Percentiles rank a stretch among this genome's conserved stretches.
These are phyloP conservation scores for Plasmodiophora brassicae DNA, from an alignment of 208 protist species.

Conservation along the genomic window DNA sequence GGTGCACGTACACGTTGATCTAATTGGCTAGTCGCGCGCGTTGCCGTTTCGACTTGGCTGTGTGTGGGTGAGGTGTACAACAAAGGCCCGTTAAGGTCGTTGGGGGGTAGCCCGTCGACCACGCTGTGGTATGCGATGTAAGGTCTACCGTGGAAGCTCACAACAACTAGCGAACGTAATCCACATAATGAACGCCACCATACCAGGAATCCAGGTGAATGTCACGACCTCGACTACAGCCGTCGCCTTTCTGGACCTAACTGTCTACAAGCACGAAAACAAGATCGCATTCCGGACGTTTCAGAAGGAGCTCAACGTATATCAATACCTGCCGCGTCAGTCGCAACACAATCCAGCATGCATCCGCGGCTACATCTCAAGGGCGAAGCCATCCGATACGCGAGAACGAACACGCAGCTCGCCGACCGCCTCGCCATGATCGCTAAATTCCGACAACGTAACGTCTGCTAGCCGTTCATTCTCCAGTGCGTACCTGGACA, in stretches of 20 bases:
- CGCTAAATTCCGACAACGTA: neutral
- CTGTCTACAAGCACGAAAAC: neutral
- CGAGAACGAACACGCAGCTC: neutral
- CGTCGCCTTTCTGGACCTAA: neutral
- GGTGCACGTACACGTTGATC: too few relatives aligned
- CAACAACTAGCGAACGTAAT: too few relatives aligned
- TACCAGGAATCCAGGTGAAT: too few relatives aligned
- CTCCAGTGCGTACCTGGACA: neutral
- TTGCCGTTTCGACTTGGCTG: too few relatives aligned
- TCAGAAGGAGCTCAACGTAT: neutral
- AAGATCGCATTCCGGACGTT: neutral
- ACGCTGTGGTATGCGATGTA: too few relatives aligned
- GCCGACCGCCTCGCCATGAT: neutral
- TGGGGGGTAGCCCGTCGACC: too few relatives aligned
- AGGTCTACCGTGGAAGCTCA: too few relatives aligned
- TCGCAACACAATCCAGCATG: neutral
- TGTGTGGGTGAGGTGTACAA: too few relatives aligned
- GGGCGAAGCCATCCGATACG: neutral
- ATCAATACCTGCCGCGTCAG: neutral
- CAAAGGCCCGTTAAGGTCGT: too few relatives aligned
- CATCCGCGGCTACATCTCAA: neutral
- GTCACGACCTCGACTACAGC: too few relatives aligned
- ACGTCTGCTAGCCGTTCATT: neutral
- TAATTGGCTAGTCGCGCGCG: too few relatives aligned
- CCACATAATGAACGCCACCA: too few relatives aligned